A percentile compares a stretch with the other conserved stretches of the same genome.
phyloP scores from a whole-genome alignment of 73 alveolate genomes.

The Blepharisma japonicum region DNA sequence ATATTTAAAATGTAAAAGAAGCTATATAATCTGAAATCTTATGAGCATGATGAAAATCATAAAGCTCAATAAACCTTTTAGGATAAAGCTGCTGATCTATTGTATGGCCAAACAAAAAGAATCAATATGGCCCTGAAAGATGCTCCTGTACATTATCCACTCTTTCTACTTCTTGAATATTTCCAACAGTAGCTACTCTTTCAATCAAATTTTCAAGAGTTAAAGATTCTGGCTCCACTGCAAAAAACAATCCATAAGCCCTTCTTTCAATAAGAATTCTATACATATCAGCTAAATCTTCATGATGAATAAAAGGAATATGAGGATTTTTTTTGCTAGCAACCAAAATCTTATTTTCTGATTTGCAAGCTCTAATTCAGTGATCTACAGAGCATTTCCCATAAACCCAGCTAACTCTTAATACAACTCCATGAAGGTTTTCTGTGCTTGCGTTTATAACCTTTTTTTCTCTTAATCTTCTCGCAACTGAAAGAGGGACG shows the following conservation, averaged over 20 bases:
- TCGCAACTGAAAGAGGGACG: too few species aligned
- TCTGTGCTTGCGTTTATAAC: background rate
- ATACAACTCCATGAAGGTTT: background rate
- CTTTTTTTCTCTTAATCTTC: too few species aligned
- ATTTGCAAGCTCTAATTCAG: background rate
- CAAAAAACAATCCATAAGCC: background rate
- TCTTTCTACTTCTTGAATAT: constrained; percentile 1
- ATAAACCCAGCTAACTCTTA: background rate
- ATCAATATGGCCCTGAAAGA: background rate
- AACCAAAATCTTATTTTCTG: background rate
- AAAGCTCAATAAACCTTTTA: too few species aligned
- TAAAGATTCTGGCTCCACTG: background rate
- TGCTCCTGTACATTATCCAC: background rate
- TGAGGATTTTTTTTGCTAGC: background rate
- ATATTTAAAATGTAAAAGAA: too few species aligned
- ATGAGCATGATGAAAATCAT: too few species aligned
- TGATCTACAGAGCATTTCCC: background rate
- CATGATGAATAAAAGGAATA: background rate
- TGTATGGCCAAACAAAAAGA: too few species aligned
- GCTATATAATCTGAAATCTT: too few species aligned
- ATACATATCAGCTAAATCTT: background rate
- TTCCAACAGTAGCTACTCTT: background rate
- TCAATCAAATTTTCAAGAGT: background rate
- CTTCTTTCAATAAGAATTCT: background rate
- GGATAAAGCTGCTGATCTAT: too few species aligned